A percentile compares a stretch with the other conserved stretches of the same genome.
Evolutionary conservation across 208 protist genomes (phyloP).

Genomic region (Crithidia acanthocephali): DNA sequence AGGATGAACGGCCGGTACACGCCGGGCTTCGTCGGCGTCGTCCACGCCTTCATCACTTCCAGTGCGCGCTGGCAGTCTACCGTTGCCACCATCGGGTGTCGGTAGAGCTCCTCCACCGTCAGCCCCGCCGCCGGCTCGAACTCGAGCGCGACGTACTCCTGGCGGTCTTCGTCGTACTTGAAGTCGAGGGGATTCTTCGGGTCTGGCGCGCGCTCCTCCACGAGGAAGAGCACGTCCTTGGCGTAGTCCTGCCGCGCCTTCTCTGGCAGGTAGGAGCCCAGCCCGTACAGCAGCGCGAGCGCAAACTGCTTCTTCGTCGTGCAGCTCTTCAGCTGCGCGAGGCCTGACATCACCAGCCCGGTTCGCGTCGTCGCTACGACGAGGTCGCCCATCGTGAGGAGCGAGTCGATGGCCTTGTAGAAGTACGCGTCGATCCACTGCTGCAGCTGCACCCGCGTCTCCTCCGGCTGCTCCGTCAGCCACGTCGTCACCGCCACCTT

Average conservation of each 20-base stretch:
- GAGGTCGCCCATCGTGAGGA: constrained; percentile 74
- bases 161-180: constrained; percentile 72
- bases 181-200: constrained; percentile 89
- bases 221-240: constrained; percentile 89
- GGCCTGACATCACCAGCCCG: constrained; percentile 93
- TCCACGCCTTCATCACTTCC: constrained; percentile 94
- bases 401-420: constrained; percentile 90
- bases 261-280: constrained; percentile 93
- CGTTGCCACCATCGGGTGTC: constrained; percentile 92
- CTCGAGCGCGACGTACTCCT: constrained; percentile 74
- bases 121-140: constrained; percentile 77
- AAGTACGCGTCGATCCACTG: constrained; percentile 95
- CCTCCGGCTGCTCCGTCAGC: constrained; percentile 88
- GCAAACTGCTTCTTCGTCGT: constrained; percentile 92
- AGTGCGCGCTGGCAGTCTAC: constrained; percentile 94
- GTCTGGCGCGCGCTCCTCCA: constrained; percentile 84
- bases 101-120: constrained; percentile 85
- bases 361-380: constrained; percentile 93
- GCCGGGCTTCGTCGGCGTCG: constrained; percentile 65
- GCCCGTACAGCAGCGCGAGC: constrained; percentile 92
- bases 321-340: constrained; percentile 92
- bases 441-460: constrained; percentile 58
- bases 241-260: constrained; percentile 88
- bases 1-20: constrained; percentile 95
- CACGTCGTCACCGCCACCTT: constrained; percentile 93